Percentiles rank a stretch among this genome's conserved stretches.
phyloP scores from a whole-genome alignment of 176 grass and related monocot genomes.

The Paspalum vaginatum region DNA sequence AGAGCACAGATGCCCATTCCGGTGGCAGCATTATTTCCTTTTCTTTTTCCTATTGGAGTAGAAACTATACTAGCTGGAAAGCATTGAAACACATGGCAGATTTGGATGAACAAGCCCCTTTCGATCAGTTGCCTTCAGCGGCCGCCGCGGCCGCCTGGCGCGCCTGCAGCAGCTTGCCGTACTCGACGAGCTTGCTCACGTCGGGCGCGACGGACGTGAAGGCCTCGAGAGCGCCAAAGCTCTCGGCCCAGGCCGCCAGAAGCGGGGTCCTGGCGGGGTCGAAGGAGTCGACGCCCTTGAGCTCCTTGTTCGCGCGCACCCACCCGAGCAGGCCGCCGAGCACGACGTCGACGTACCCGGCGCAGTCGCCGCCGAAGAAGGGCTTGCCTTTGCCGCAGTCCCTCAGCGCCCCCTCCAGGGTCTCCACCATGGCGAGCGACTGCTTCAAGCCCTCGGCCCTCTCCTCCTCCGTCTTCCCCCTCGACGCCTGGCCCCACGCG shows the following conservation, averaged over 20 bases:
- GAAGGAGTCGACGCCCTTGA: slow-evolving; percentile 7
- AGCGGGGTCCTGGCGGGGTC: slow-evolving; percentile 44
- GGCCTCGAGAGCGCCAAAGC: slow-evolving; percentile 37
- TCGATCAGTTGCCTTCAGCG: not conserved
- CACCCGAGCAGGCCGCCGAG: slow-evolving; percentile 35
- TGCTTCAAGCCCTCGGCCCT: slow-evolving; percentile 33
- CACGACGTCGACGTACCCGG: slow-evolving; percentile 52
- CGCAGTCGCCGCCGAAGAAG: slow-evolving; percentile 60
- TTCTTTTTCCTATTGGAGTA: not conserved
- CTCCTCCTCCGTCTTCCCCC: slow-evolving; percentile 47
- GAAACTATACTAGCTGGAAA: not conserved
- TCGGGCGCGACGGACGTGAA: slow-evolving; percentile 25
- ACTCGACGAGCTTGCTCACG: slow-evolving; percentile 35
- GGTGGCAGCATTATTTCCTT: not conserved
- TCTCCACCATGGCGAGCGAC: not conserved
- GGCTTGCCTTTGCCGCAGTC: slow-evolving; percentile 37
- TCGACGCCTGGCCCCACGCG: not conserved
- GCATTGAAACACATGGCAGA: not conserved
- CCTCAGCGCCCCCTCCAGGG: slow-evolving; percentile 43
- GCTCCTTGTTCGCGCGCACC: not conserved
- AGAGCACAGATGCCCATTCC: not conserved
- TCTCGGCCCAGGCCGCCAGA: slow-evolving; percentile 48
- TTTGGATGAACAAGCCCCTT: not conserved
- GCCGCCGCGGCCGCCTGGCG: not conserved
- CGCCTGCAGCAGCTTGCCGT: not conserved